Evolutionary conservation across 208 protist genomes (phyloP), one percentile per base, ranked within the genome.

Genomic region (Crithidia acanthocephali): DNA sequence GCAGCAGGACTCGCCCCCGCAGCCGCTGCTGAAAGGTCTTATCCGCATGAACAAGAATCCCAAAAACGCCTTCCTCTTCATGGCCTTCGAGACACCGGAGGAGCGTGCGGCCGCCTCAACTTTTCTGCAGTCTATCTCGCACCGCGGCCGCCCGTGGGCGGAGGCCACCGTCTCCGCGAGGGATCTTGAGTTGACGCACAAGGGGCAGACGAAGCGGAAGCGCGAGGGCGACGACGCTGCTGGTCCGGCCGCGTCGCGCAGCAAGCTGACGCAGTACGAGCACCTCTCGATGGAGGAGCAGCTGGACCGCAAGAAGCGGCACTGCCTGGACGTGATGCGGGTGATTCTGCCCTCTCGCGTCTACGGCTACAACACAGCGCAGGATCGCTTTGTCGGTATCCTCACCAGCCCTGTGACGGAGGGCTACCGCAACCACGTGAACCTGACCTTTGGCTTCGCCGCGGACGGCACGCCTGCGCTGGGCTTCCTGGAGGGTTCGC

Each of bases 341-440:
- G 16, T 28, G 2, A 88, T 94, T 33, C 30, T 87, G 27, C 74
- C 83, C 2, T 53, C 60, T 10, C 40, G 60, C 22, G 52, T 65
- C 4, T 76, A 80, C 75, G 79, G 77, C 44, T 64, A 80, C 67
- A 76, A 81, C 33, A 55, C 74, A 47, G 75, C 74, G 22, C 44
- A 70, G 18, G 63, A 77, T 11, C 74, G 83, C 51, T 93, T 93
- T 53, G 13, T 85, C 15, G 90, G 83, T 33, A 73, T 98, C 30
- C 25, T 96, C 16, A 55, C 68, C 58, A 96, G 93, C 57, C 94
- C 95, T 2, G 40, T 72, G 0, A 76, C 67, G 27, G 67, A 80
- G 56, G 86, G 92, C 20, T 98, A 98, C 79, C 89, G 97, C 56
- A 98, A 98, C 60, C 97, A 98, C 79, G 84, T 90, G 27, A 85